Evolutionary conservation across 2,329 filamentous ascomycete species (phyloP).

Genomic region (Aspergillus hortae): DNA sequence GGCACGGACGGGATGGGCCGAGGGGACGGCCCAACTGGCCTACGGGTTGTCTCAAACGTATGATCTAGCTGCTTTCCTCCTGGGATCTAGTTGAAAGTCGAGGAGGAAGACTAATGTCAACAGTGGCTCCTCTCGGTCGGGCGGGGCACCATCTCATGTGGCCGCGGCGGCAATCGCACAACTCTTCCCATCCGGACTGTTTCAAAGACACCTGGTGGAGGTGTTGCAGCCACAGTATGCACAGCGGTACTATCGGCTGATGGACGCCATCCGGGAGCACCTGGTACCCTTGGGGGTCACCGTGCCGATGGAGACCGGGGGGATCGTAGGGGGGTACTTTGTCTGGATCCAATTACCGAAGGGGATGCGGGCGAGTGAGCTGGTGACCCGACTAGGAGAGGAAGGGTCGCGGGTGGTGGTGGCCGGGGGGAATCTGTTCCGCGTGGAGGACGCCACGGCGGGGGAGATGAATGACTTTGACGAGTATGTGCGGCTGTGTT

Average conservation of each 20-base stretch:
- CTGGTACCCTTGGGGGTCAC: slow-evolving; percentile 62
- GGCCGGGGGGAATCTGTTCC: slow-evolving; percentile 67
- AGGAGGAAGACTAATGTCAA: not conserved
- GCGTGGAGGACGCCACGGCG: slow-evolving; percentile 56
- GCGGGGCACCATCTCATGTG: slow-evolving; percentile 59
- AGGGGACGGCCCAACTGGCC: slow-evolving; percentile 62
- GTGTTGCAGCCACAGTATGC: slow-evolving; percentile 56
- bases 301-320: slow-evolving; percentile 16
- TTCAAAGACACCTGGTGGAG: slow-evolving; percentile 52
- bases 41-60: slow-evolving; percentile 59
- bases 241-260: slow-evolving; percentile 52
- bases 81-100: not conserved
- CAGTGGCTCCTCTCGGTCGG: slow-evolving; percentile 57
- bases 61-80: slow-evolving; percentile 19
- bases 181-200: slow-evolving; percentile 49
- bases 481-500: slow-evolving; percentile 62
- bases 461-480: slow-evolving; percentile 54
- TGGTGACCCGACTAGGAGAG: slow-evolving; percentile 54
- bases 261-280: slow-evolving; percentile 56
- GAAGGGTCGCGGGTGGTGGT: slow-evolving; percentile 62
- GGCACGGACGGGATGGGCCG: slow-evolving; percentile 81
- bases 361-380: slow-evolving; percentile 49
- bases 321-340: slow-evolving; percentile 76
- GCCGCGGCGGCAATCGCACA: slow-evolving; percentile 56
- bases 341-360: slow-evolving; percentile 69